A percentile compares a stretch with the other conserved stretches of the same genome.
These are phyloP conservation scores for Fusarium sp. DNA, from an alignment of 2,329 filamentous ascomycete species.

Conservation along the genomic window DNA sequence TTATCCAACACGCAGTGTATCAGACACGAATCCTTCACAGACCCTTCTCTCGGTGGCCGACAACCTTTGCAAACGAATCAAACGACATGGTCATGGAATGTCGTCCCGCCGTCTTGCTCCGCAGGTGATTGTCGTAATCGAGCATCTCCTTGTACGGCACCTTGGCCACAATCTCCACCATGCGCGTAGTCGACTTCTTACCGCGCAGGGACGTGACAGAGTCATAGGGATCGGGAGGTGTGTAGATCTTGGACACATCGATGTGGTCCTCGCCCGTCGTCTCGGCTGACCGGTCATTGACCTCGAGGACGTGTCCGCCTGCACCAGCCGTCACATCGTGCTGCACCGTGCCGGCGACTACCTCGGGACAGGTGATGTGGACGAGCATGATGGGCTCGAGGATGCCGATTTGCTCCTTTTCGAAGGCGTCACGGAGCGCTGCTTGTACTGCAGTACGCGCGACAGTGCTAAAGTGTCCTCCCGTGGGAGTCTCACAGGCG, in stretches of 20 bases:
- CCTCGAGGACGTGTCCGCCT: slow-evolving; percentile 78
- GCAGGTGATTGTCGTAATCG: slow-evolving; percentile 88
- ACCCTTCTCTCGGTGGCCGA: slow-evolving; percentile 65
- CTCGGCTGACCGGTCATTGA: slow-evolving; percentile 66
- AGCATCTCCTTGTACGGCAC: slow-evolving; percentile 98
- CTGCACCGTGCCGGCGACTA: slow-evolving; percentile 82
- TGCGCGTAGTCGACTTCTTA: slow-evolving; percentile 61
- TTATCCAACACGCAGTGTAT: neutral
- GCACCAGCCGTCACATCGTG: slow-evolving; percentile 82
- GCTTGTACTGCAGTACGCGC: slow-evolving; percentile 72
- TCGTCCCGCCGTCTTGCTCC: slow-evolving; percentile 88
- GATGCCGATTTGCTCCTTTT: slow-evolving; percentile 69
- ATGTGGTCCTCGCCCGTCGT: slow-evolving; percentile 61
- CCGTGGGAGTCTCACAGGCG: slow-evolving; percentile 67
- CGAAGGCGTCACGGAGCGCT: slow-evolving; percentile 73
- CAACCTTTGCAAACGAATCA: slow-evolving; percentile 68
- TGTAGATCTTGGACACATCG: slow-evolving; percentile 82
- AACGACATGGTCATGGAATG: slow-evolving; percentile 71
- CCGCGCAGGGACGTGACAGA: slow-evolving; percentile 67
- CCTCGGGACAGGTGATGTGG: slow-evolving; percentile 87
- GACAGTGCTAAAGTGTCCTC: slow-evolving; percentile 75
- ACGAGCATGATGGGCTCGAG: slow-evolving; percentile 96
- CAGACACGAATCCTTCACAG: slow-evolving; percentile 43
- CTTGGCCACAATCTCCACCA: slow-evolving; percentile 80
- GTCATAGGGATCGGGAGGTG: slow-evolving; percentile 86